Conservation (phyloP, 306 rosid genomes). For the Acacia confusa region DNA sequence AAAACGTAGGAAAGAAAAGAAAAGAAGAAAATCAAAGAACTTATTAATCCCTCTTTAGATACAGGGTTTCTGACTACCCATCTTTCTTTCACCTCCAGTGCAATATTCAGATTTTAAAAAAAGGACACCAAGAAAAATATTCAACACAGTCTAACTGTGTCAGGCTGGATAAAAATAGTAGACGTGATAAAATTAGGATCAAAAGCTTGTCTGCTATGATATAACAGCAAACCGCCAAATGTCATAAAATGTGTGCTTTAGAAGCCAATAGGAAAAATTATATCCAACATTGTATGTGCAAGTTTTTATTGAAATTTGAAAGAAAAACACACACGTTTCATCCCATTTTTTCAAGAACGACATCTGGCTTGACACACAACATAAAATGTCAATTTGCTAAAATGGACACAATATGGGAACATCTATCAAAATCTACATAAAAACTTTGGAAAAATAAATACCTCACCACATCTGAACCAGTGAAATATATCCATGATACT, state of each 20-base stretch:
- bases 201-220: not conserved
- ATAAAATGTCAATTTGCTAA: not conserved
- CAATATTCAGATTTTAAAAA: not conserved
- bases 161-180: not conserved
- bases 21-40: not conserved
- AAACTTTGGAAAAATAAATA: constrained; percentile 5
- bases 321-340: not conserved
- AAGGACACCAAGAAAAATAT: not conserved
- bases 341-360: not conserved
- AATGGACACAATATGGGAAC: not conserved
- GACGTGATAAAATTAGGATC: not conserved
- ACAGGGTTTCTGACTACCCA: not conserved
- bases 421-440: not conserved
- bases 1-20: not conserved
- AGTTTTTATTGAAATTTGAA: not conserved
- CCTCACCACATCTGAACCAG: not conserved
- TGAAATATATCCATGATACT: not conserved
- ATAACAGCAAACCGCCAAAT: not conserved
- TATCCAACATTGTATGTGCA: not conserved
- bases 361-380: constrained; percentile 5
- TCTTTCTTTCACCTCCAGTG: not conserved
- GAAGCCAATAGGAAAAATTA: too few species aligned
- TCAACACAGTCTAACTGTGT: not conserved
- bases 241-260: not conserved
- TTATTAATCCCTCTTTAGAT: not conserved